phyloP scores from a whole-genome alignment of 345 rosid species.

The Iberis pinnata region DNA sequence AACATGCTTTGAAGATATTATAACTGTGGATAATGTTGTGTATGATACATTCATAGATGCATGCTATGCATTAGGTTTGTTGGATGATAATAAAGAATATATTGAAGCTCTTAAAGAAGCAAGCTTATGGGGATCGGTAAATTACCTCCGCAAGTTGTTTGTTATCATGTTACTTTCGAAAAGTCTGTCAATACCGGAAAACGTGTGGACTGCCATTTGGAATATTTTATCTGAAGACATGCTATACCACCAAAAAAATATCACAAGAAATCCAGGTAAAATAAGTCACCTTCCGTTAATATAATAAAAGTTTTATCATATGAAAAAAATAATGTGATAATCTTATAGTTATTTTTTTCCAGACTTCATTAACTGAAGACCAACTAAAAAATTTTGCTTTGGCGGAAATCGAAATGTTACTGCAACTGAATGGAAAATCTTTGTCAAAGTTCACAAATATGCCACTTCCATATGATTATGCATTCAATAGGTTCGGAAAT shows the following conservation, averaged over 20 bases:
- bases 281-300: too few relatives aligned
- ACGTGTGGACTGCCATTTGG: not conserved
- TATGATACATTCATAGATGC: not conserved
- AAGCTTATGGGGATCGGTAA: not conserved
- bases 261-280: not conserved
- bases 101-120: not conserved
- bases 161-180: not conserved
- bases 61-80: not conserved
- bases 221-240: not conserved
- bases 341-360: not conserved
- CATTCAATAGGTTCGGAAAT: not conserved
- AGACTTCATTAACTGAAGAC: not conserved
- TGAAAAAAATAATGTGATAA: too few relatives aligned
- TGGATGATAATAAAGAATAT: not conserved
- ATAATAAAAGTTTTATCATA: too few relatives aligned
- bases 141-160: not conserved
- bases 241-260: not conserved
- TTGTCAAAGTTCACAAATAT: not conserved
- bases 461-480: not conserved
- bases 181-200: not conserved
- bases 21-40: not conserved
- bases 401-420: not conserved
- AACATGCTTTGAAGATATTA: not conserved
- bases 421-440: not conserved
- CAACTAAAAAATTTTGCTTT: not conserved